Percentiles rank a stretch among this genome's conserved stretches.
Conservation (phyloP, 2,329 filamentous ascomycete genomes). For the Fusarium secorum region DNA sequence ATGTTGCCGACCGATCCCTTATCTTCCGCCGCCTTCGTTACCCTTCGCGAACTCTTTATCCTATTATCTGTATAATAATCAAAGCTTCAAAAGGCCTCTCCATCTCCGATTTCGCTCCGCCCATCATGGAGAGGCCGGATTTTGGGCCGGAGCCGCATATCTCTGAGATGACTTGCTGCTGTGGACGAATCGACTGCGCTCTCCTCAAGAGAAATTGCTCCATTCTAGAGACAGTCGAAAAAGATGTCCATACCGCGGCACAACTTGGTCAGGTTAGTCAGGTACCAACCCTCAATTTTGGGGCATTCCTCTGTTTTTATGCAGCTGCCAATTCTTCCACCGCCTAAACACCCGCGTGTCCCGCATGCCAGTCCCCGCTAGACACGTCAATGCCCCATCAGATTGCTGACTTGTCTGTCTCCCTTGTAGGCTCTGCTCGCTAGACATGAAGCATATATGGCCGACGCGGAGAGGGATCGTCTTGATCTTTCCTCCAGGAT, state of each 20-base stretch:
- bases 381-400: constrained; percentile 23
- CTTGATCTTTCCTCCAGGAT: constrained; percentile 75
- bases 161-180: constrained; percentile 75
- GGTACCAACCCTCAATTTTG: constrained; percentile 35
- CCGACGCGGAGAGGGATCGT: constrained; percentile 87
- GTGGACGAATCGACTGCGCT: constrained; percentile 79
- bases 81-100: constrained; percentile 26
- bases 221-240: constrained; percentile 82
- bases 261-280: constrained; percentile 87
- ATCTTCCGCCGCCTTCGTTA: constrained; percentile 8
- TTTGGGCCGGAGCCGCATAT: constrained; percentile 36
- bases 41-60: constrained; percentile 5
- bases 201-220: constrained; percentile 82
- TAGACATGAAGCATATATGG: constrained; percentile 94
- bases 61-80: constrained; percentile 23
- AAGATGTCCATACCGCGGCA: constrained; percentile 86
- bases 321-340: constrained; percentile 3
- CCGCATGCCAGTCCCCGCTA: constrained; percentile 38
- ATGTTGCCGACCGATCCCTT: constrained; percentile 29
- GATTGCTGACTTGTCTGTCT: constrained; percentile 70
- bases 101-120: constrained; percentile 28
- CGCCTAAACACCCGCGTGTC: constrained; percentile 10
- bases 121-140: constrained; percentile 40
- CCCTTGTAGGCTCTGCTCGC: constrained; percentile 82
- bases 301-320: constrained; percentile 35